These are phyloP conservation scores for Penicillium canescens DNA, from an alignment of 495 filamentous ascomycete genomes.

Conservation along the genomic window DNA sequence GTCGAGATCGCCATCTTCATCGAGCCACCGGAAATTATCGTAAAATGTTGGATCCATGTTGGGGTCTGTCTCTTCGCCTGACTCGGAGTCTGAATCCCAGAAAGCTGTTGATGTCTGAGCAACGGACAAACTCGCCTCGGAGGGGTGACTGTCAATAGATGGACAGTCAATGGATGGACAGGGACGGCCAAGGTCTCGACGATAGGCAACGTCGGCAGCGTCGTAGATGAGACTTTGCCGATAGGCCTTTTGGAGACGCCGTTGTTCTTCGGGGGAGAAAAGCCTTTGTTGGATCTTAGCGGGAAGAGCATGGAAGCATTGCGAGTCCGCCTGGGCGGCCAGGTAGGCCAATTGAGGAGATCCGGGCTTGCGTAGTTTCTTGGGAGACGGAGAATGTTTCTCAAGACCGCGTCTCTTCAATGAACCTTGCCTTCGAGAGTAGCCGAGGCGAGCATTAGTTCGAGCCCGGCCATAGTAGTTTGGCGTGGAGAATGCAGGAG, in stretches of 20 bases:
- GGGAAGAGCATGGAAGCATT: conserved; percentile 70
- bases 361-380: conserved; percentile 36
- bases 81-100: conserved; percentile 35
- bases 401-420: conserved; percentile 16
- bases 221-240: conserved; percentile 64
- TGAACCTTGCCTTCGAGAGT: conserved; percentile 6
- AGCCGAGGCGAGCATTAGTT: conserved; percentile 15
- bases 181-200: conserved; percentile 11
- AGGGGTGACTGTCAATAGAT: conserved; percentile 24
- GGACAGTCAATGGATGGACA: conserved; percentile 1
- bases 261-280: conserved; percentile 73
- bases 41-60: conserved; percentile 57
- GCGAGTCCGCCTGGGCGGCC: conserved; percentile 57
- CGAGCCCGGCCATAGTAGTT: conserved; percentile 23
- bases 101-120: conserved; percentile 27
- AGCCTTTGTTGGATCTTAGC: conserved; percentile 69
- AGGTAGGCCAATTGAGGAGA: conserved; percentile 43
- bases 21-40: conserved; percentile 77
- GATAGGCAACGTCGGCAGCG: conserved; percentile 65
- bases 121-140: conserved; percentile 20
- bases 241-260: conserved; percentile 53
- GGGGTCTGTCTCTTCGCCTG: conserved; percentile 31
- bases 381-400: conserved; percentile 16
- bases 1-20: conserved; percentile 75
- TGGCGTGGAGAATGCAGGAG: conserved; percentile 16